Conservation (phyloP, 2,329 filamentous ascomycete species). For the Colletotrichum spinosum region DNA sequence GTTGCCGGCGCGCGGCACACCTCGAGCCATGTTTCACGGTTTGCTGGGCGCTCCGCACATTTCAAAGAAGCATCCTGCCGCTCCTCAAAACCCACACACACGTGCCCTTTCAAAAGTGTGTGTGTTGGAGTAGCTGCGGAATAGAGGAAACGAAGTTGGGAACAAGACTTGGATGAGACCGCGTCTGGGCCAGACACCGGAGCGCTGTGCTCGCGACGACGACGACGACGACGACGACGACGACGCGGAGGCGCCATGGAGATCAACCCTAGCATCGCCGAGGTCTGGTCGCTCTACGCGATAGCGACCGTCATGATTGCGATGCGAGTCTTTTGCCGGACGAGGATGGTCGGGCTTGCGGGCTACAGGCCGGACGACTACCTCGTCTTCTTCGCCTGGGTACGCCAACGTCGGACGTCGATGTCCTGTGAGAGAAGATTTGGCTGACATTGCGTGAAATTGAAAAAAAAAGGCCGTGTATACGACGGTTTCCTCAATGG, state of each 20-base stretch:
- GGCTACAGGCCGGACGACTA: conserved; percentile 50
- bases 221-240: no score
- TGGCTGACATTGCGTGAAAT: no score
- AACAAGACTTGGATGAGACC: not conserved
- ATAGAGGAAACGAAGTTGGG: not conserved
- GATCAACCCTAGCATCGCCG: conserved; percentile 39
- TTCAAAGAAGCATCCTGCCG: no score
- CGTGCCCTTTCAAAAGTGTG: no score
- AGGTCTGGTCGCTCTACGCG: conserved; percentile 52
- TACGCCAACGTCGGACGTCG: conserved; percentile 12
- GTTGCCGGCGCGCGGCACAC: no score
- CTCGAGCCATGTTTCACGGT: no score
- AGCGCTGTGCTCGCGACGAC: conserved; percentile 2
- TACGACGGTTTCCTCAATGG: conserved; percentile 19
- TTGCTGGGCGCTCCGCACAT: no score
- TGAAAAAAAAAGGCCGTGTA: not conserved
- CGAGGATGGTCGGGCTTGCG: conserved; percentile 46
- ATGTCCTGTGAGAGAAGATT: not conserved
- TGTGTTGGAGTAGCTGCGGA: no score
- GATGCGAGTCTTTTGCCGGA: conserved; percentile 46
- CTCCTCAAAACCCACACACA: no score
- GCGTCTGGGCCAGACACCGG: not conserved
- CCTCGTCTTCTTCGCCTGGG: conserved; percentile 45
- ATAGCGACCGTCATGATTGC: conserved; percentile 47
- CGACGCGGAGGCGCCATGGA: conserved; percentile 5